phyloP scores from a whole-genome alignment of 2,329 filamentous ascomycete species.

The Gyromitra esculenta region DNA sequence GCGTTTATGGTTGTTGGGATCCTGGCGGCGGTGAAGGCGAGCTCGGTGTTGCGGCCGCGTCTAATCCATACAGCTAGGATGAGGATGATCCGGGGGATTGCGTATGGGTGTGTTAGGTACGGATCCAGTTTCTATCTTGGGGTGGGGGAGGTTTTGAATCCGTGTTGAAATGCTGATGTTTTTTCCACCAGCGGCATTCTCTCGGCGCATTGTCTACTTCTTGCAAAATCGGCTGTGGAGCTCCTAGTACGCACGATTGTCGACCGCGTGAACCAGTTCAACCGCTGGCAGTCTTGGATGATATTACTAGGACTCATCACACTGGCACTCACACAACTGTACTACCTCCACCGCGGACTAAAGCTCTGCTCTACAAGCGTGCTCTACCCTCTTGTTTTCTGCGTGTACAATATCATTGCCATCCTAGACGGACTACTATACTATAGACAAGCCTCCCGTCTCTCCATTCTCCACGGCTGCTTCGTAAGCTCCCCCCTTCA shows the following conservation, averaged over 20 bases:
- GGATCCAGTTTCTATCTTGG: constrained; percentile 8
- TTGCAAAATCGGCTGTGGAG: constrained; percentile 97
- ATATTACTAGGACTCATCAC: constrained; percentile 83
- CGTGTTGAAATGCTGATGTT: constrained; percentile 18
- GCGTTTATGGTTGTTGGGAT: constrained; percentile 76
- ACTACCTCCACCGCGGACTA: constrained; percentile 91
- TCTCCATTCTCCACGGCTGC: constrained; percentile 78
- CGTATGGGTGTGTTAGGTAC: constrained; percentile 80
- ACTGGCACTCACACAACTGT: constrained; percentile 88
- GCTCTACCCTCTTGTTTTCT: constrained; percentile 96
- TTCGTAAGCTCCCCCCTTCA: constrained; percentile 61
- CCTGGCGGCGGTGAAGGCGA: constrained; percentile 51
- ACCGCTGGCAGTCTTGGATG: constrained; percentile 93
- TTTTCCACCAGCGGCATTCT: constrained; percentile 74
- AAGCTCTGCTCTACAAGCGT: constrained; percentile 96
- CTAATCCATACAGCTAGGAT: constrained; percentile 65
- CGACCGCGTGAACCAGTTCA: constrained; percentile 90
- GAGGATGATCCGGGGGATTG: constrained; percentile 76
- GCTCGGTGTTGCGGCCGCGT: constrained; percentile 52
- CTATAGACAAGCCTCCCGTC: constrained; percentile 85
- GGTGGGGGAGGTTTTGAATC: neutral
- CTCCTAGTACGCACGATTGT: constrained; percentile 86
- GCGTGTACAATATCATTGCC: constrained; percentile 98
- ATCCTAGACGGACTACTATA: constrained; percentile 98
- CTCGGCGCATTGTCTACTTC: constrained; percentile 89